Base-by-base conservation (phyloP, 2,329 filamentous ascomycete species). In the Amesomyces nigricolor region DNA sequence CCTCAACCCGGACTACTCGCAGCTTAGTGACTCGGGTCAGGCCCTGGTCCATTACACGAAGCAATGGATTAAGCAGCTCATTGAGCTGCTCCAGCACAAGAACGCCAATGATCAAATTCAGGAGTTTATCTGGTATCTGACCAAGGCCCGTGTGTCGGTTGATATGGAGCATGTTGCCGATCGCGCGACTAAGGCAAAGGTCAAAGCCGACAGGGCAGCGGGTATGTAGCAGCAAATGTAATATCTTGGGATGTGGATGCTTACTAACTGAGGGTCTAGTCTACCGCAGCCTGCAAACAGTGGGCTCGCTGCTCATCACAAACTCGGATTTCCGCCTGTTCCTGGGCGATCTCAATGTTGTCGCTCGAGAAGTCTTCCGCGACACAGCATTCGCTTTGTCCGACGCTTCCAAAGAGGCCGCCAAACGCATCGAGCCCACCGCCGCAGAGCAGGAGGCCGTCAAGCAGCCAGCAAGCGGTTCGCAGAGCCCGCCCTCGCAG, bases 311-410 rank as follows among this genome's bases (percentile, higher is more conserved):
- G n/a, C 79, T 96, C 0, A 75, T 97, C 43, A 90, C 89, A 13
- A 97, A 97, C 67, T 85, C 87, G 0, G 91, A 96, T 65, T 96
- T 97, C 69, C 85, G 91, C 39, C 77, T 91, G 6, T 91, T 97
- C 64, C 75, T 96, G 44, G 82, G 86, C 10, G 92, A 97, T 65
- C 72, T 96, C 40, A 84, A 85, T 45, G 85, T 85, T 0, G 81
- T 96, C 46, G 88, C 86, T 11, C 84, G 88, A 42, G 87, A 96
- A 67, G 86, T 97, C 0, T 91, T 96, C 67, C 85, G 84, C 50
- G 91, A 96, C 64, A 91, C 91, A 2, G 89, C 91, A 0, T 86
- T 89, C 58, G 86, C 88, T 0, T 69, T 96, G 5, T 89, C 91
- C 0, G 78, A 85, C 14, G 87, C 86, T 1, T 90, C 91, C 0